Evolutionary conservation across 352 stramenopile species (phyloP), one percentile per base, ranked within the genome.

Genomic region (Globisporangium viniferum): DNA sequence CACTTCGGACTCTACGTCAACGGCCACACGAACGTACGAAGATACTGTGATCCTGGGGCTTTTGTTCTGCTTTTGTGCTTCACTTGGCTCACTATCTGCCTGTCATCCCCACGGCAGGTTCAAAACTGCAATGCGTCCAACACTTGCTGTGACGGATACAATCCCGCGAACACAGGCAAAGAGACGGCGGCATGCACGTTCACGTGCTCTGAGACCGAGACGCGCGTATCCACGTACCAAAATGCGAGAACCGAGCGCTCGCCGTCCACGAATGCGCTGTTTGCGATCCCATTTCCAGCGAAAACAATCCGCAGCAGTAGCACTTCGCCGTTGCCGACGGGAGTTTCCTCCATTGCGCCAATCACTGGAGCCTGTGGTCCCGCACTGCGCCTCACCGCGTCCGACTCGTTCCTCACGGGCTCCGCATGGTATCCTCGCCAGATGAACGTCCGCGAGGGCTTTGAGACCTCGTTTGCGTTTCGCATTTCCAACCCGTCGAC

Each of bases 1-100:
- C 84, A 97, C 61, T 97, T 97, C 57, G 95, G 94, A 1, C 70
- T 98, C 31, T 81, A 89, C 58, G 73, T 98, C 10, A 93, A 98
- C 46, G 94, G 93, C 6, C 79, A 94, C 61, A 77, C 93, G 0
- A 86, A 97, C 55, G 78, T 90, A 76, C 51, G 64, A 70, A 29
- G 31, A 12, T 54, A 31, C 7, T 54, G 31, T 31, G 39, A 8
- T 46, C 20, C 22, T n/a, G 29, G 36, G 18, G 12, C 8, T 51
- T 22, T 36, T 33, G 27, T 41, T 59, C 18, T 22, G 14, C 15
- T 20, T n/a, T 8, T 49, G 41, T 9, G 41, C 6, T 54, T 27
- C 41, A 39, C 35, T 33, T 66, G 24, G 29, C 15, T 51, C 39
- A 39, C 2, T 59, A 3, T 48, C 14, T 60, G 31, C 2, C 5